Evolutionary conservation across 2,329 filamentous ascomycete genomes (phyloP).

Genomic region (Fusarium multiceps): DNA sequence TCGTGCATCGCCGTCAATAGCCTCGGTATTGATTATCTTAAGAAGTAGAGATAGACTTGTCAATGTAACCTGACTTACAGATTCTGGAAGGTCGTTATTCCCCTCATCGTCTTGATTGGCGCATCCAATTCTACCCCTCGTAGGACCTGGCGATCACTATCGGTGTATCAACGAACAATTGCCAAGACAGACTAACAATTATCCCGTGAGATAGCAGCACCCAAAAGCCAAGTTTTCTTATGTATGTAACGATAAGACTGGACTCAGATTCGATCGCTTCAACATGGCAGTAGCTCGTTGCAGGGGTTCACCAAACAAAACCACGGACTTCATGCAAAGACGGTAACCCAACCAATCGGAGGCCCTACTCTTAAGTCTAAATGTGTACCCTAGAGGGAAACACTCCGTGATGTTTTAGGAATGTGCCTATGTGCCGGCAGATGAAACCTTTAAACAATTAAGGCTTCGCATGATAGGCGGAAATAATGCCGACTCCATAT

Average conservation of each 20-base stretch:
- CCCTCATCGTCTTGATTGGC: neutral
- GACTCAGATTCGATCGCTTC: slow-evolving; percentile 6
- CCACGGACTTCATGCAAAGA: neutral
- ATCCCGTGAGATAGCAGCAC: neutral
- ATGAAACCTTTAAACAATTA: slow-evolving; percentile 21
- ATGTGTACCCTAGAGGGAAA: slow-evolving; percentile 5
- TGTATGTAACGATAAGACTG: neutral
- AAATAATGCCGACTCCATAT: slow-evolving; percentile 16
- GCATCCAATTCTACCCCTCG: neutral
- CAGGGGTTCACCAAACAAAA: neutral
- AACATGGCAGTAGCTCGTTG: neutral
- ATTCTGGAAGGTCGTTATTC: neutral
- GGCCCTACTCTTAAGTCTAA: neutral
- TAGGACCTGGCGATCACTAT: neutral
- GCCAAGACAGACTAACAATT: neutral
- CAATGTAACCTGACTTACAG: too few species aligned
- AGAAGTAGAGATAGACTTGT: neutral
- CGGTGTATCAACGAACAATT: neutral
- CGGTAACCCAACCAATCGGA: slow-evolving; percentile 11
- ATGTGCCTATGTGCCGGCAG: slow-evolving; percentile 7
- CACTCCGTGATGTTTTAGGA: slow-evolving; percentile 20
- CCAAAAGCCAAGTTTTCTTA: neutral
- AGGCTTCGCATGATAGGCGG: slow-evolving; percentile 2
- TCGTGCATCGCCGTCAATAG: neutral
- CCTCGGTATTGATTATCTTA: neutral